Conservation (phyloP, 2,329 filamentous ascomycete genomes). For the Coleophoma crateriformis region DNA sequence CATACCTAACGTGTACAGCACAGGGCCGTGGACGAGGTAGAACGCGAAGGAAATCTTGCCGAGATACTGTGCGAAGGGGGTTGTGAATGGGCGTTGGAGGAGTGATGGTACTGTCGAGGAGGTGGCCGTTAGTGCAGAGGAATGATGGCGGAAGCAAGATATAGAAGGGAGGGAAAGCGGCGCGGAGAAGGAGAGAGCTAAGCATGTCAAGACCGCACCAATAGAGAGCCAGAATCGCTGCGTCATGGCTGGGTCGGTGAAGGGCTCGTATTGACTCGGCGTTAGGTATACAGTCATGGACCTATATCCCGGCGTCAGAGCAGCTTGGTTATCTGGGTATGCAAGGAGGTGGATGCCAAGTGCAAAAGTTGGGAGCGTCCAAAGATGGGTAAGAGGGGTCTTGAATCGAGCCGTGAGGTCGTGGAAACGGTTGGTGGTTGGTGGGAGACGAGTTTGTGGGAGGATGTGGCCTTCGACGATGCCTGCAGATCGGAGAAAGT, state of each 20-base stretch:
- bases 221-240: slow-evolving; percentile 6
- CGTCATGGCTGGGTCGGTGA: not conserved
- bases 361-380: slow-evolving; percentile 4
- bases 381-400: not conserved
- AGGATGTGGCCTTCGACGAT: not conserved
- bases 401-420: not conserved
- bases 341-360: slow-evolving; percentile 2
- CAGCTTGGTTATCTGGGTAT: slow-evolving; percentile 1
- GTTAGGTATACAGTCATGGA: not conserved
- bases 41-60: slow-evolving; percentile 48
- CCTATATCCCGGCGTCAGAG: slow-evolving; percentile 1
- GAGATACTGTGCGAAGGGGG: slow-evolving; percentile 42
- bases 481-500: not conserved
- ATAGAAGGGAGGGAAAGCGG: slow-evolving; percentile 31
- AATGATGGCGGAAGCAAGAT: not conserved
- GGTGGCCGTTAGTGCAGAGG: not conserved
- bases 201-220: slow-evolving; percentile 1
- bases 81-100: slow-evolving; percentile 34
- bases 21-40: slow-evolving; percentile 47
- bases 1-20: slow-evolving; percentile 29
- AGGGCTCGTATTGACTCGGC: not conserved
- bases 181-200: slow-evolving; percentile 20
- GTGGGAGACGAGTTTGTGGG: not conserved
- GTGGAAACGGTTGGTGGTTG: not conserved
- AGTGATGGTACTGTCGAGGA: not conserved